Conservation (phyloP, 2,329 filamentous ascomycete genomes). For the Colletotrichum sp. region DNA sequence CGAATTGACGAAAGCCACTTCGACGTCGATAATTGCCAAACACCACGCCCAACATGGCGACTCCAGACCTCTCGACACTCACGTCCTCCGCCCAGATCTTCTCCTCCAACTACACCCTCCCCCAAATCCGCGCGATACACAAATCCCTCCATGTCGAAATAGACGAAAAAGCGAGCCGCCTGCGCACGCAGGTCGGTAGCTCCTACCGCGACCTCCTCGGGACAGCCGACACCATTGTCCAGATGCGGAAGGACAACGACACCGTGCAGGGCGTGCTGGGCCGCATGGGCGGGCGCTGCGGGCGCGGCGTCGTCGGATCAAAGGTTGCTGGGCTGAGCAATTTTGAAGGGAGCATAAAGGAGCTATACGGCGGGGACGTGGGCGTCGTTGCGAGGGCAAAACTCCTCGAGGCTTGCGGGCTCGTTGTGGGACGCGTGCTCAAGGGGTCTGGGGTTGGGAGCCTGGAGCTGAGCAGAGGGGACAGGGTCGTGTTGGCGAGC, state of each 20-base stretch:
- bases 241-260: slow-evolving; percentile 82
- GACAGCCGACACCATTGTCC: slow-evolving; percentile 91
- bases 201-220: slow-evolving; percentile 89
- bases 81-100: slow-evolving; percentile 61
- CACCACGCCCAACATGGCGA: slow-evolving; percentile 13
- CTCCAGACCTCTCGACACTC: slow-evolving; percentile 52
- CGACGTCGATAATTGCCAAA: background rate
- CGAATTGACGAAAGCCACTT: background rate
- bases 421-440: slow-evolving; percentile 55
- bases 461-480: slow-evolving; percentile 42
- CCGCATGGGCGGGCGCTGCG: slow-evolving; percentile 78
- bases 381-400: slow-evolving; percentile 46
- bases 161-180: slow-evolving; percentile 66
- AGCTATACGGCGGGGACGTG: background rate
- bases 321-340: slow-evolving; percentile 64
- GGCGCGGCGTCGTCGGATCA: slow-evolving; percentile 70
- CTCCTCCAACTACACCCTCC: slow-evolving; percentile 60
- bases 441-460: slow-evolving; percentile 38
- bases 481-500: slow-evolving; percentile 62
- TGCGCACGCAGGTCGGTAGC: slow-evolving; percentile 68
- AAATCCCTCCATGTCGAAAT: slow-evolving; percentile 62
- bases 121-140: slow-evolving; percentile 68
- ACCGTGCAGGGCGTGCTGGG: slow-evolving; percentile 74
- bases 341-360: slow-evolving; percentile 39
- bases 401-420: slow-evolving; percentile 56